A percentile compares a stretch with the other conserved stretches of the same genome.
Evolutionary conservation across 345 rosid species (phyloP).

Genomic region (Cardiospermum halicacabum): DNA sequence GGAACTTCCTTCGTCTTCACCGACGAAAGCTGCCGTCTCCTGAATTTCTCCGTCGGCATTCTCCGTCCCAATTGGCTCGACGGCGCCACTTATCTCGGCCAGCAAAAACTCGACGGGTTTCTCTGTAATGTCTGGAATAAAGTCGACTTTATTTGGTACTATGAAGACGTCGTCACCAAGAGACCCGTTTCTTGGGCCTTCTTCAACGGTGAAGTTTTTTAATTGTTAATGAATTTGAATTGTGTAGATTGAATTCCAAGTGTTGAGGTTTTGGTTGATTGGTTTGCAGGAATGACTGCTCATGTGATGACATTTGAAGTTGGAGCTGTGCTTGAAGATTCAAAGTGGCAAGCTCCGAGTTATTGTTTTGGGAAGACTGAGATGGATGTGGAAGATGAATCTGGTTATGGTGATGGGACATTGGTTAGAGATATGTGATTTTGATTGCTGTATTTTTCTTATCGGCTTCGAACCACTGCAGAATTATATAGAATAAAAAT

Average conservation of each 20-base stretch:
- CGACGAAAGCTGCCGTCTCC: conserved; percentile 30
- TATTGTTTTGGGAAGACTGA: too few species aligned
- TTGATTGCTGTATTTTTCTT: too few species aligned
- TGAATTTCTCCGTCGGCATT: conserved; percentile 41
- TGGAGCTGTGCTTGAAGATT: conserved; percentile 55
- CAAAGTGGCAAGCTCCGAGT: conserved; percentile 55
- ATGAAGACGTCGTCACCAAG: conserved; percentile 54
- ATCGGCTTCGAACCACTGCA: too few species aligned
- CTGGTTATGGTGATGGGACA: conserved; percentile 8
- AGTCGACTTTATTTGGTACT: conserved; percentile 60
- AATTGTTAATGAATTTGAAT: background rate
- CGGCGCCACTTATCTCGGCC: conserved; percentile 57
- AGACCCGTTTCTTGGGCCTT: conserved; percentile 66
- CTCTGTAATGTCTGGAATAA: conserved; percentile 63
- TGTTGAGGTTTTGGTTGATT: background rate
- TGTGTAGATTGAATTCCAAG: too few species aligned
- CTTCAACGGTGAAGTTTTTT: conserved; percentile 35
- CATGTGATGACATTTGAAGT: conserved; percentile 69
- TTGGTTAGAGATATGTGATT: too few species aligned
- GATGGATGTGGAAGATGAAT: too few species aligned
- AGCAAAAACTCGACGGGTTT: conserved; percentile 40
- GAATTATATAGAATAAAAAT: too few species aligned
- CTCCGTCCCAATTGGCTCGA: conserved; percentile 65
- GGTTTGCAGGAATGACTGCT: conserved; percentile 40
- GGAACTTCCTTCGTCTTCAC: conserved; percentile 54